Base-by-base conservation (phyloP, 805 yeast genomes). In the Groenewaldozyma tartarivorans region DNA sequence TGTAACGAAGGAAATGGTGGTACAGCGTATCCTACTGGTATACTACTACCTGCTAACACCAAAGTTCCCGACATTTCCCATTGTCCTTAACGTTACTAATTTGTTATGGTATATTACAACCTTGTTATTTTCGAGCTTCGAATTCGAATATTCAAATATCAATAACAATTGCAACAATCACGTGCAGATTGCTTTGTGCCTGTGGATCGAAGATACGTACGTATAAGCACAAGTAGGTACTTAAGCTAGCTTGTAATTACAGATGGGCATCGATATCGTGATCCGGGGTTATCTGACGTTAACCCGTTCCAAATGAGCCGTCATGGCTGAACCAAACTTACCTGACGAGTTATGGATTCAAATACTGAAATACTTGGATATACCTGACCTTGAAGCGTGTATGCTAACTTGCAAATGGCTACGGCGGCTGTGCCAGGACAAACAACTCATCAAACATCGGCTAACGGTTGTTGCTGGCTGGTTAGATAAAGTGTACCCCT, bases 1-100 rank as follows among this genome's bases (percentile, higher is more conserved):
- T 68, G 71, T 22, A 90, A 60, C 2, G 94, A 78, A 3, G 97
- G 97, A 53, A 88, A 90, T 13, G 52, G 42, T 1, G 97, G 97
- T 1, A 79, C 67, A 9, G 66, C 63, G 61, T 90, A 90, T 24
- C 95, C 96, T 4, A 84, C 75, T 1, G 96, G 96, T 1, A 77
- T 67, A 48, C 52, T 43, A 35, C 42, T 47, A 20, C 49, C 54
- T 7, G 45, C 52, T 4, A 48, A 43, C 16, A 43, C 51, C 18
- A 50, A 36, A 7, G 44, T 31, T 20, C 43, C 48, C 22, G 39
- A 36, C 52, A 44, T 47, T 22, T 35, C 9, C 11, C 29, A 21
- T 16, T 34, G n/a, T n/a, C n/a, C n/a, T n/a, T n/a, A n/a, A n/a
- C n/a, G n/a, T n/a, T n/a, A n/a, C n/a, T n/a, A n/a, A n/a, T n/a